Evolutionary conservation across 768 basidiomycete genomes (phyloP), one percentile per base, ranked within the genome.

Genomic region (Exidia glandulosa): DNA sequence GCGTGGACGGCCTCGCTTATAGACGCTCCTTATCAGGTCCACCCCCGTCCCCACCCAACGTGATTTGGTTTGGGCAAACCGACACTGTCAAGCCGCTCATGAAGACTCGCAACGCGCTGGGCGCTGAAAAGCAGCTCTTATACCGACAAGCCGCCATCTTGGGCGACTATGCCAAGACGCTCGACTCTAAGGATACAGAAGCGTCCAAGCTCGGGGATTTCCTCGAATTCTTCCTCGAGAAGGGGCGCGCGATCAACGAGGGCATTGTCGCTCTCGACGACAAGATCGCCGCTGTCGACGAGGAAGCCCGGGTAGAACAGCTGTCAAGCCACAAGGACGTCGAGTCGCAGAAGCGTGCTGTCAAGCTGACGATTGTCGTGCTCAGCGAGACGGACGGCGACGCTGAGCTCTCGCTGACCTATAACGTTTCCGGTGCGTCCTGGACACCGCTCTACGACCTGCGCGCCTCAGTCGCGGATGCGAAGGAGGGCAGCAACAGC

Each of bases 371-470:
- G 3, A 71, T 79, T 58, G 75, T 80, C 34, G 69, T 83, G 32
- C 70, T 71, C 27, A 65, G 77, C 2, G 77, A 79, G 45, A 66
- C 69, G 1, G 69, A 74, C 12, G 67, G 64, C 1, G 62, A 65
- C 1, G 69, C 78, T 27, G 73, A 78, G 12, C 71, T 86, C 45
- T 78, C 74, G 60, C 65, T 84, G n/a, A 79, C 79, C 3, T 85
- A 85, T 64, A 74, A 82, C 82, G 83, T 86, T 16, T 71, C 67
- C 52, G 70, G 77, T 33, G 80, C 78, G 1, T 67, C 67, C 27
- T 85, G 83, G 83, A 67, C 68, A 19, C 79, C 83, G 2, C 75
- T 75, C 2, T 85, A 85, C 63, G 84, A 85, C 63, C 74, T 86
- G 0, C 78, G 82, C 60, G 81, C 82, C 2, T 74, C 73, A 0